Evolutionary conservation across 176 grass and related monocot species (phyloP), one percentile per base, ranked within the genome.

Genomic region (Olyra latifolia): DNA sequence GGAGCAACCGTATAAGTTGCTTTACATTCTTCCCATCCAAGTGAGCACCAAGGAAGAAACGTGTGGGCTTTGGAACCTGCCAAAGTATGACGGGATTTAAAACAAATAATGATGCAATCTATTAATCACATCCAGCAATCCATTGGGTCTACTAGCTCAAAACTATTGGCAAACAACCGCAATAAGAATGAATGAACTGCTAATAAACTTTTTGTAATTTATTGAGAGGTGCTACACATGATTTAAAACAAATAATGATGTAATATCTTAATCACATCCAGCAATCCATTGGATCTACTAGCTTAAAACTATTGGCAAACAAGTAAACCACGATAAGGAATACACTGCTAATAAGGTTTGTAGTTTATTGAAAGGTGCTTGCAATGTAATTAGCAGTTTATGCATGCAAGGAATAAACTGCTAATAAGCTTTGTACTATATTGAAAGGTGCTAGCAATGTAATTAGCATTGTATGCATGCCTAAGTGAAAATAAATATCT

Each of bases 21-120:
- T 90, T 94, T 17, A 95, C 88, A 89, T 89, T 98, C 77, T 98
- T 98, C 63, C 93, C 80, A 63, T 98, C 92, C 50, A 80, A 91
- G 69, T 98, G 88, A 30, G 81, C 64, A 30, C 59, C 57, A 62
- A 94, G 81, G 73, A 98, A 93, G 81, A 95, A 95, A 80, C 80
- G 72, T 40, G 74, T 81, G 89, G 95, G 86, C 76, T 95, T 98
- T 53, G 92, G 92, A 41, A 98, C 95, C 95, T 98, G 85, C 65
- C 69, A 60, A 72, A 87, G 61, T 72, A 54, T 54, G 55, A 86
- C 25, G 76, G 60, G 20, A 45, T 63, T 88, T 66, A 41, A 64
- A 71, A 83, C 56, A 55, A 49, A 48, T n/a, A 45, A 79, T 70
- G 22, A 71, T 61, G 68, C 23, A 44, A 9, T 35, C 28, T 20